Percentiles rank a stretch among this genome's conserved stretches.
Evolutionary conservation across 768 basidiomycete genomes (phyloP).

Genomic region (Pleurotus citrinopileatus): DNA sequence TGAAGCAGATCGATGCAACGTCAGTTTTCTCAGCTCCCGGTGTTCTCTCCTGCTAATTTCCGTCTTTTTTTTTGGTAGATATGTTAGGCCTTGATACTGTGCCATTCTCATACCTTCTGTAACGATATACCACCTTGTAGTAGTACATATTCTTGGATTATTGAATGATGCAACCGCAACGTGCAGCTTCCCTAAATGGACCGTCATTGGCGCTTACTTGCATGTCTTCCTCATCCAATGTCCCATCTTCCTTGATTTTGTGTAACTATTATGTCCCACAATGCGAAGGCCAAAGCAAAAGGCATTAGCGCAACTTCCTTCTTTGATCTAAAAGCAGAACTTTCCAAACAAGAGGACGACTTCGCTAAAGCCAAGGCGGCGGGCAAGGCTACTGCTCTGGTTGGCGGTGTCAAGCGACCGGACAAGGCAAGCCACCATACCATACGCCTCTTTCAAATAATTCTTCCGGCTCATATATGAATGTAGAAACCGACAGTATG

Average conservation of each 20-base stretch:
- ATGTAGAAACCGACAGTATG: conserved; percentile 75
- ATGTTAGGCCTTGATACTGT: conserved; percentile 11
- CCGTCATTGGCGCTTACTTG: not conserved
- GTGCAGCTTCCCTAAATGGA: no score
- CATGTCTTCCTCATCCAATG: not conserved
- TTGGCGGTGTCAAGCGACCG: conserved; percentile 62
- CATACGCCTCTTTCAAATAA: not conserved
- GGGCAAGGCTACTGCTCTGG: conserved; percentile 49
- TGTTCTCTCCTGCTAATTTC: not conserved
- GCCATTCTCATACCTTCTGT: not conserved
- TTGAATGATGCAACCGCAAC: no score
- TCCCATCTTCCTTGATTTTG: not conserved
- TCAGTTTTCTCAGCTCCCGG: conserved; percentile 40
- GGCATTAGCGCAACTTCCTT: conserved; percentile 75
- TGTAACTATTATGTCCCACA: conserved; percentile 37
- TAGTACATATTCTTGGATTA: not conserved
- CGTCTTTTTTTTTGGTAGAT: conserved; percentile 10
- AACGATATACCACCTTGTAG: not conserved
- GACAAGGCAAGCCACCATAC: conserved; percentile 68
- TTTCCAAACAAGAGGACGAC: conserved; percentile 60
- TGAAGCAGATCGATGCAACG: conserved; percentile 96
- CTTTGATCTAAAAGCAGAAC: conserved; percentile 78
- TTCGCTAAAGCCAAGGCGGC: conserved; percentile 56
- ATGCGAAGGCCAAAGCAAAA: conserved; percentile 61
- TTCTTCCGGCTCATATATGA: not conserved